Percentiles rank a stretch among this genome's conserved stretches.
Conservation (phyloP, 768 basidiomycete species). For the Ramaria rubella region DNA sequence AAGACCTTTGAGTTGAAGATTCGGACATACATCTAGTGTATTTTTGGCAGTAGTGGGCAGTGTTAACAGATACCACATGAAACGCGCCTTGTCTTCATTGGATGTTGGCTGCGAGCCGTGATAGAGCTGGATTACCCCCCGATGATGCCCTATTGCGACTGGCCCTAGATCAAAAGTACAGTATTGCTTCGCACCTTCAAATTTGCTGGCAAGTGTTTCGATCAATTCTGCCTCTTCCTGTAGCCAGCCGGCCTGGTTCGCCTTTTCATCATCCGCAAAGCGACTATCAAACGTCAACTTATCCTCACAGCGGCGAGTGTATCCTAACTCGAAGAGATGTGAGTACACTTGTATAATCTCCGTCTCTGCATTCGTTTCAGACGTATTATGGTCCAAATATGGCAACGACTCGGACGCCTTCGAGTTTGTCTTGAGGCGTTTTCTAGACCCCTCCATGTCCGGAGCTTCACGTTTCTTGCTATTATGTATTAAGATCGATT, state of each 20-base stretch:
- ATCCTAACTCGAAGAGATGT: constrained; percentile 39
- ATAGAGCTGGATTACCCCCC: background rate
- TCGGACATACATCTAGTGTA: constrained; percentile 33
- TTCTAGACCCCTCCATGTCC: background rate
- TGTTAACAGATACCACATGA: background rate
- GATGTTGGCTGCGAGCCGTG: background rate
- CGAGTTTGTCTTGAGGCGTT: constrained; percentile 6
- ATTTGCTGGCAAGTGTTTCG: constrained; percentile 19
- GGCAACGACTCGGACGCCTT: background rate
- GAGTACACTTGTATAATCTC: constrained; percentile 25
- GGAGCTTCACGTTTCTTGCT: background rate
- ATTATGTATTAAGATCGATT: background rate
- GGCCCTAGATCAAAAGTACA: constrained; percentile 29
- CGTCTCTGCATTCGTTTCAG: background rate
- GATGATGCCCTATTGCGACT: constrained; percentile 8
- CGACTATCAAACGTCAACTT: constrained; percentile 13
- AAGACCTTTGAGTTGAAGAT: constrained; percentile 30
- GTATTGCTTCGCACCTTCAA: constrained; percentile 15
- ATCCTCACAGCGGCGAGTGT: constrained; percentile 20
- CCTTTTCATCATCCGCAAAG: background rate
- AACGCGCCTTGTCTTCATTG: background rate
- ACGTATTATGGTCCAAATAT: background rate
- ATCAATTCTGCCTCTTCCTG: constrained; percentile 24
- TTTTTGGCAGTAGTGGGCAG: constrained; percentile 6
- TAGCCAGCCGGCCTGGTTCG: constrained; percentile 27